Evolutionary conservation across 306 rosid species (phyloP).

Genomic region (Fagus sylvatica): DNA sequence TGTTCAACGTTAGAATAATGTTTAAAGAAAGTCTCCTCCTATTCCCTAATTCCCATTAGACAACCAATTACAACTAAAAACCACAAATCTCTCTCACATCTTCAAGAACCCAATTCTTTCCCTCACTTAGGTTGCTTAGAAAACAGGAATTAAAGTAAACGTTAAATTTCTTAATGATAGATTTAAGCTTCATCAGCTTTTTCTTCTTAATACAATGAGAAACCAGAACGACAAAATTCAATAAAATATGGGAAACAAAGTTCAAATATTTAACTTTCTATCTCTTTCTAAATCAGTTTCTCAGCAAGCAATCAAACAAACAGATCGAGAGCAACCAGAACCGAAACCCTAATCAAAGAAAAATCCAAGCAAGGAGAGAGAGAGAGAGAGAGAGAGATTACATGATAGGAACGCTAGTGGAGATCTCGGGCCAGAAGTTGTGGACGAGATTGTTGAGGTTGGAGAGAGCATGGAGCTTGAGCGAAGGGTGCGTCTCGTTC

Average conservation of each 20-base stretch:
- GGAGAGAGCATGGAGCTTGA: slow-evolving; percentile 87
- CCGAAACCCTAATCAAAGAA: slow-evolving; percentile 20
- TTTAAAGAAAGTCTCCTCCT: not conserved
- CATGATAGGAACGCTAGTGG: slow-evolving; percentile 93
- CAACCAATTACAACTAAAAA: not conserved
- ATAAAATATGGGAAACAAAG: not conserved
- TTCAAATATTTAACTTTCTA: not conserved
- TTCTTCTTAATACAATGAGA: not conserved
- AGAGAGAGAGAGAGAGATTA: slow-evolving; percentile 32
- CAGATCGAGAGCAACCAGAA: slow-evolving; percentile 6
- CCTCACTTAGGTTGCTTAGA: not conserved
- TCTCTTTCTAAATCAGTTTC: not conserved
- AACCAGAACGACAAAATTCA: not conserved
- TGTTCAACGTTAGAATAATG: not conserved
- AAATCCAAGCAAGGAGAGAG: not conserved
- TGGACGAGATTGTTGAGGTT: slow-evolving; percentile 91
- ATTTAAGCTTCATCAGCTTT: not conserved
- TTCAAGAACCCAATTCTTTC: not conserved
- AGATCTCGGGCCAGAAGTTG: slow-evolving; percentile 98
- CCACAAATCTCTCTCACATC: not conserved
- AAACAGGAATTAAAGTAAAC: not conserved
- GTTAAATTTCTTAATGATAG: not conserved
- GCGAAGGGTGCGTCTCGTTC: slow-evolving; percentile 72
- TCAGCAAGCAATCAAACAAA: slow-evolving; percentile 9
- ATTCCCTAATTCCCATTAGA: not conserved